Conservation (phyloP, 305 asterid genomes). For the Withania somnifera region DNA sequence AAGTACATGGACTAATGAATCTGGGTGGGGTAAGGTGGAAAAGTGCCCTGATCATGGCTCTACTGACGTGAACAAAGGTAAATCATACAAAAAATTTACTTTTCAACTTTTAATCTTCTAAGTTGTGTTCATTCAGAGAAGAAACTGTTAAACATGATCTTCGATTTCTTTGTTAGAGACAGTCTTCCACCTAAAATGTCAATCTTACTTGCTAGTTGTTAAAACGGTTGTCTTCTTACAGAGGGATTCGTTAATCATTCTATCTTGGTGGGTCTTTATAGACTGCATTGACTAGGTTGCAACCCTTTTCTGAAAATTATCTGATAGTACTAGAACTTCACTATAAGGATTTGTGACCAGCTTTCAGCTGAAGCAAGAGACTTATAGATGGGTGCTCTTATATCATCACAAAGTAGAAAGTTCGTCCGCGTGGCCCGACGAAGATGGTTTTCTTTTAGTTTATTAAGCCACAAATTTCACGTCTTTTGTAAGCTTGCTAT, state of each 20-base stretch:
- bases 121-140: not conserved
- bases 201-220: not conserved
- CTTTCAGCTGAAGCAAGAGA: not conserved
- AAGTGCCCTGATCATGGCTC: slow-evolving; percentile 68
- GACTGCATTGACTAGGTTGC: not conserved
- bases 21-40: slow-evolving; percentile 87
- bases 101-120: not conserved
- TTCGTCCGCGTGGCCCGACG: not conserved
- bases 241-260: not conserved
- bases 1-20: slow-evolving; percentile 67
- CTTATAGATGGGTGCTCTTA: not conserved
- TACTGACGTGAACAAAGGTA: slow-evolving; percentile 37
- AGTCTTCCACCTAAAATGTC: not conserved
- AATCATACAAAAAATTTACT: not conserved
- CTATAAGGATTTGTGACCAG: not conserved
- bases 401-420: not conserved
- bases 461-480: not conserved
- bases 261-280: not conserved
- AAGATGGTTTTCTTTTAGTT: not conserved
- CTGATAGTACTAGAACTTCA: not conserved
- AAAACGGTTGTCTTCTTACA: not conserved
- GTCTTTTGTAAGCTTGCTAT: not conserved
- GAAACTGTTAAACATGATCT: not conserved
- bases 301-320: not conserved
- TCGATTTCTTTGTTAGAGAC: not conserved